Evolutionary conservation across 805 yeast genomes (phyloP).

Genomic region (Metschnikowia gelsemii): DNA sequence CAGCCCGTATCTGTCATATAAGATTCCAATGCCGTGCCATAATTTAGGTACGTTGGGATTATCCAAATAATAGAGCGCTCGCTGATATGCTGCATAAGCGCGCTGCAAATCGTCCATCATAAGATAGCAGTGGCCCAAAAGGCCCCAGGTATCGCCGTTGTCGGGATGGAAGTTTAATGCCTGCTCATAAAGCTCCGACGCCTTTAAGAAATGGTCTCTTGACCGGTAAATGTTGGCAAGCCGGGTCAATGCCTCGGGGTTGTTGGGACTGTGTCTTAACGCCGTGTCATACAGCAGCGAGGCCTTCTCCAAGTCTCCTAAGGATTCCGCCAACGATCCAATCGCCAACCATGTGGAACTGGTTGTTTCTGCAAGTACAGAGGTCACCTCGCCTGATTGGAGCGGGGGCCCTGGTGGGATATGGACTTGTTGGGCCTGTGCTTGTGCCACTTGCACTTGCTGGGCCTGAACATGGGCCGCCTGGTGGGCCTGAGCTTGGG

Average conservation of each 20-base stretch:
- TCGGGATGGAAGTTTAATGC: slow-evolving; percentile 80
- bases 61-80: slow-evolving; percentile 85
- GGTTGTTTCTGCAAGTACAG: slow-evolving; percentile 48
- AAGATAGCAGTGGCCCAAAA: slow-evolving; percentile 91
- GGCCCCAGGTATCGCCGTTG: slow-evolving; percentile 96
- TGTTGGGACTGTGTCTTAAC: slow-evolving; percentile 79
- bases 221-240: slow-evolving; percentile 87
- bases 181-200: slow-evolving; percentile 89
- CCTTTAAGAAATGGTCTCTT: slow-evolving; percentile 87
- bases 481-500: slow-evolving; percentile 16
- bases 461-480: slow-evolving; percentile 16
- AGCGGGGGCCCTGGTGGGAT: slow-evolving; percentile 8
- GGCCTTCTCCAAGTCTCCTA: slow-evolving; percentile 88
- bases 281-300: slow-evolving; percentile 86
- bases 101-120: slow-evolving; percentile 96
- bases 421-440: slow-evolving; percentile 17
- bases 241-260: slow-evolving; percentile 79
- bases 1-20: slow-evolving; percentile 94
- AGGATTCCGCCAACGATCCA: slow-evolving; percentile 83
- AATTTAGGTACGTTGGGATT: slow-evolving; percentile 94
- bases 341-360: slow-evolving; percentile 87
- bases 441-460: slow-evolving; percentile 12
- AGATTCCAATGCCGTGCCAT: slow-evolving; percentile 98
- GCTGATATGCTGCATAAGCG: slow-evolving; percentile 95
- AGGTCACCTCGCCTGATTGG: slow-evolving; percentile 16